Conservation (phyloP, 1,284 basidiomycete genomes). For the Xerocomus cyaneibrunnescens region DNA sequence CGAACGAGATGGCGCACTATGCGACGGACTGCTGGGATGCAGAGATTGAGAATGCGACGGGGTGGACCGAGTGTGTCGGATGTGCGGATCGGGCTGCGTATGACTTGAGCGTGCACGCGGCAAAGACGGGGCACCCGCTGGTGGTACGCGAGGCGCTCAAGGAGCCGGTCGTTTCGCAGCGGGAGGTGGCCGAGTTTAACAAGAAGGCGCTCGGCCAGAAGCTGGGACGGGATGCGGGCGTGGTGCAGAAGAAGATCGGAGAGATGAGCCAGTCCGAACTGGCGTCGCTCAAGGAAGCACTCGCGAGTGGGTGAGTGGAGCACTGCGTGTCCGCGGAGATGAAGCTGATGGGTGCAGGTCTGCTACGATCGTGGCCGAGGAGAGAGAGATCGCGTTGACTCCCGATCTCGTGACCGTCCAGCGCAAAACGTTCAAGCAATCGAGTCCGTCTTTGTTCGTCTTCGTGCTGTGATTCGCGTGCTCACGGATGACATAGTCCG, state of each 20-base stretch:
- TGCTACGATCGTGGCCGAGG: slow-evolving; percentile 56
- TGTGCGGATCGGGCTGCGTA: slow-evolving; percentile 98
- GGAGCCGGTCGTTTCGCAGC: slow-evolving; percentile 74
- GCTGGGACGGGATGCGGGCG: slow-evolving; percentile 83
- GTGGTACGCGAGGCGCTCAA: slow-evolving; percentile 85
- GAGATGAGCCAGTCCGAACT: slow-evolving; percentile 72
- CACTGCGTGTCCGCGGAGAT: slow-evolving; percentile 13
- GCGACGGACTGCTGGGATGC: slow-evolving; percentile 99
- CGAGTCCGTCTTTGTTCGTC: slow-evolving; percentile 52
- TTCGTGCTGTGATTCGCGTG: slow-evolving; percentile 12
- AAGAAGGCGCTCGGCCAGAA: slow-evolving; percentile 90
- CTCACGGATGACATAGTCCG: slow-evolving; percentile 53
- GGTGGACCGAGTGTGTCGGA: slow-evolving; percentile 99
- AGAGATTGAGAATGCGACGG: slow-evolving; percentile 92
- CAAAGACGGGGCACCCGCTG: slow-evolving; percentile 68
- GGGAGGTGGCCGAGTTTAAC: slow-evolving; percentile 77
- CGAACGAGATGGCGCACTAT: slow-evolving; percentile 98
- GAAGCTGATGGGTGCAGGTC: background rate
- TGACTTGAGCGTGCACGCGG: slow-evolving; percentile 69
- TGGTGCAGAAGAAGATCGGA: slow-evolving; percentile 70
- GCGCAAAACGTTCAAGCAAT: slow-evolving; percentile 87
- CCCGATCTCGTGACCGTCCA: slow-evolving; percentile 80
- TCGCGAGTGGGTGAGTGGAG: slow-evolving; percentile 71
- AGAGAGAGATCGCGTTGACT: slow-evolving; percentile 71
- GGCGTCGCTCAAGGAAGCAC: slow-evolving; percentile 68